Percentiles rank a stretch among this genome's conserved stretches.
These are phyloP conservation scores for Hypericum androsaemum DNA, from an alignment of 345 rosid species.

Conservation along the genomic window DNA sequence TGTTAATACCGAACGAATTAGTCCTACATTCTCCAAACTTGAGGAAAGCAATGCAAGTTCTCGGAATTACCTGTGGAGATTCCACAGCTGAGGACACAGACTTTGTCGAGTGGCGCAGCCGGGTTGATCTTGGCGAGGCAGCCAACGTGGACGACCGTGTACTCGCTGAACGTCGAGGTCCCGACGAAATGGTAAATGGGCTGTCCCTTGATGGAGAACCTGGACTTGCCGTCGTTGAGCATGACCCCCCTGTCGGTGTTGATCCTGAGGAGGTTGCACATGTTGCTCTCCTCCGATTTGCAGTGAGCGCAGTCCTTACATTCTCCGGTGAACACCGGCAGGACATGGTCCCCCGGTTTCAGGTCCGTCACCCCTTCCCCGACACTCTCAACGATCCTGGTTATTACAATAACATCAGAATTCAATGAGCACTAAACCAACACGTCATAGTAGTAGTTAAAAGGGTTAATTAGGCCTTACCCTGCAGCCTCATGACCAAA, in stretches of 20 bases:
- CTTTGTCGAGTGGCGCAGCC: slow-evolving; percentile 32
- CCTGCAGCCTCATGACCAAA: slow-evolving; percentile 25
- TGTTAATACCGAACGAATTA: background rate
- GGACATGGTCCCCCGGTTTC: slow-evolving; percentile 32
- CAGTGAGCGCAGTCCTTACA: slow-evolving; percentile 27
- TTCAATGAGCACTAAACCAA: no score
- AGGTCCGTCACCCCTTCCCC: slow-evolving; percentile 31
- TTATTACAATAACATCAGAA: no score
- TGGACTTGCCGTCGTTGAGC: slow-evolving; percentile 28
- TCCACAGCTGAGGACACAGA: slow-evolving; percentile 32
- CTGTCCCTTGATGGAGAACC: slow-evolving; percentile 33
- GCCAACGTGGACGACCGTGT: slow-evolving; percentile 28
- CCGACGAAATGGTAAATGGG: slow-evolving; percentile 37
- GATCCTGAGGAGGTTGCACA: slow-evolving; percentile 30
- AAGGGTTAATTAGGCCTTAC: background rate
- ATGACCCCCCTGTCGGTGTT: slow-evolving; percentile 29
- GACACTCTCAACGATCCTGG: slow-evolving; percentile 35
- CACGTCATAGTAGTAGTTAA: no score
- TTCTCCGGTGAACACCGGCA: slow-evolving; percentile 35
- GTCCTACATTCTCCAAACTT: no score
- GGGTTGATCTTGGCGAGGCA: slow-evolving; percentile 31
- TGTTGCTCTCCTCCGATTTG: slow-evolving; percentile 28
- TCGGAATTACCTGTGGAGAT: slow-evolving; percentile 23
- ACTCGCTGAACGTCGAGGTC: slow-evolving; percentile 32
- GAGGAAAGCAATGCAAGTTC: background rate